Evolutionary conservation across 495 filamentous ascomycete genomes (phyloP), one percentile per base, ranked within the genome.

Genomic region (Halenospora varia): DNA sequence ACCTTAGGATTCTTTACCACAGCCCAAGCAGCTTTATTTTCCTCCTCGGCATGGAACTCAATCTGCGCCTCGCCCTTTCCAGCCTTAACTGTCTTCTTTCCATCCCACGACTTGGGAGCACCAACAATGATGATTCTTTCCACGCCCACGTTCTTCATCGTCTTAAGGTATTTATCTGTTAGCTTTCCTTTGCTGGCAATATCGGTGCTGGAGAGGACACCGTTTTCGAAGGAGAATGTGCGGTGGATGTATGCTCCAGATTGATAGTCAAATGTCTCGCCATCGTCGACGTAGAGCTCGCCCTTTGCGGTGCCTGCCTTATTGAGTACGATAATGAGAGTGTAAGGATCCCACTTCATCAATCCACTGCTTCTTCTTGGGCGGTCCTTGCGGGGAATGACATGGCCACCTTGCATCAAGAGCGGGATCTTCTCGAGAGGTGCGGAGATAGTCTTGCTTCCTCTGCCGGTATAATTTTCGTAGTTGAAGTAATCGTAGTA

Each of bases 401-500:
- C 86, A 66, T 96, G 88, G 10, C 95, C 93, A 29, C 89, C 93
- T 60, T 86, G 89, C 85, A 97, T 95, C 52, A 98, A 73, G 15
- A 98, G 64, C 0, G 94, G 93, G 13, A 96, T 86, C 66, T 85
- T 88, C 20, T 95, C 88, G 13, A 97, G 74, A 1, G 92, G 89
- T 1, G 94, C 89, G 0, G 80, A 73, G 20, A 96, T 71, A 0
- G 79, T 88, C 56, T 88, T 74, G 67, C 86, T 84, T 55, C 91
- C 86, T 10, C 79, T 68, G 0, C 88, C 88, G 17, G 83, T 73
- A 68, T 94, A 84, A 42, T 82, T 73, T 19, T 85, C 83, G 72
- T 88, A 96, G 62, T 88, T 87, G 67, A 92, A 94, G 73, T 98
- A 97, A 69, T 97, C 88, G 66, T 90, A 97, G 76, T 98, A 98